Evolutionary conservation across 225 moss, liverwort and hornwort species (phyloP).

Genomic region (Climacium dendroides): DNA sequence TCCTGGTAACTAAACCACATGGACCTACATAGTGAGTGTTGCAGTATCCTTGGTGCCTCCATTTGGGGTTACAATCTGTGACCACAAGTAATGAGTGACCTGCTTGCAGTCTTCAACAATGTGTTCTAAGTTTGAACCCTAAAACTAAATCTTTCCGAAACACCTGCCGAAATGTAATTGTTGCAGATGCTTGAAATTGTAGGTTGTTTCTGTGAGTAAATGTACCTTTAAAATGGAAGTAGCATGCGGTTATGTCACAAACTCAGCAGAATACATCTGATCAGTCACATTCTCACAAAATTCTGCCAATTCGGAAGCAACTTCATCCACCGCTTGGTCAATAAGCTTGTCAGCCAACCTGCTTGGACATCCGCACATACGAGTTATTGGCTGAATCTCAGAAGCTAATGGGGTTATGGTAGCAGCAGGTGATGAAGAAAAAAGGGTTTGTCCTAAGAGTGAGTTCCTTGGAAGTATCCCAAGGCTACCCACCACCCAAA

Average conservation of each 20-base stretch:
- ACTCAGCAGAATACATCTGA: conserved; percentile 38
- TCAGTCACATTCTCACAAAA: conserved; percentile 40
- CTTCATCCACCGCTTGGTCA: conserved; percentile 25
- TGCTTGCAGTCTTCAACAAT: not conserved
- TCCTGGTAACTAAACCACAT: not conserved
- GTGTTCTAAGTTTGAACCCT: not conserved
- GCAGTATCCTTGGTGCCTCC: not conserved
- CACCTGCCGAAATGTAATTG: not conserved
- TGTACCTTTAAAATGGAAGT: not conserved
- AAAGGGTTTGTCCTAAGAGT: not conserved
- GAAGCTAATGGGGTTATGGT: not conserved
- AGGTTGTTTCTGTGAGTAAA: not conserved
- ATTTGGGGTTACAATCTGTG: not conserved
- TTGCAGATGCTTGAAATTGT: not conserved
- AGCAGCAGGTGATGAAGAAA: not conserved
- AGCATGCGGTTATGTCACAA: not conserved
- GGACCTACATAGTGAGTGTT: not conserved
- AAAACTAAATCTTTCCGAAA: not conserved
- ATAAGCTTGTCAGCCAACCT: conserved; percentile 46
- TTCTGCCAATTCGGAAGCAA: conserved; percentile 34
- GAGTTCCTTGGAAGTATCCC: not conserved
- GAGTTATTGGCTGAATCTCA: not conserved
- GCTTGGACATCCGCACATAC: not conserved
- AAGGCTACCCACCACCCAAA: not conserved
- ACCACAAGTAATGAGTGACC: not conserved